Evolutionary conservation across 2,329 filamentous ascomycete genomes (phyloP), one percentile per base, ranked within the genome.

Genomic region (Xylariaceae sp.): DNA sequence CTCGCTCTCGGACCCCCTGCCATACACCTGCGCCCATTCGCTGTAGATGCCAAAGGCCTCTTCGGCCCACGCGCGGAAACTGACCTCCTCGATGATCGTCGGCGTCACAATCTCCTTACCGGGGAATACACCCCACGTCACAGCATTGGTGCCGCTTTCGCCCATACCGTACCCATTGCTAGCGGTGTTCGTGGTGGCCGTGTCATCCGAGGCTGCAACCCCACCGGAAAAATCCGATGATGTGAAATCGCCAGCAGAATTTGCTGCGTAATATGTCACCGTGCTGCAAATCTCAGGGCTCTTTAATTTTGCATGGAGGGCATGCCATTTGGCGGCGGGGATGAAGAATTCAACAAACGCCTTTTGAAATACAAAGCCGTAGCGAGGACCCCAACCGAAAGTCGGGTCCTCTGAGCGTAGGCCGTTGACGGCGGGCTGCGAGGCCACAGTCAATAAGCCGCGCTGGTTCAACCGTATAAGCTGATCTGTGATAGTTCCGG

Each of bases 301-400:
- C 50, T 72, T 68, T 44, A 97, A 80, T 55, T 83, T 80, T 3
- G 78, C 76, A 60, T 81, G 80, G 34, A 99, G 78, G 1, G 70
- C 69, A 12, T 74, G 71, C 85, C 91, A 97, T 69, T 92, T 88
- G 0, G 79, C 71, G 0, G 78, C 74, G 0, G 91, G 85, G 55
- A 95, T 75, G 77, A 99, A 99, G 74, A 97, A 90, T 71, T 99
- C 94, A 50, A 99, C 91, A 71, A 99, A 99, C 0, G 92, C 88
- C 73, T 97, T 99, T 68, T 99, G 94, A 76, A 96, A 99, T 47
- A 97, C 91, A 70, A 95, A 97, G 19, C 94, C 94, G 65, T 91
- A 86, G 48, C 81, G 82, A 0, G 94, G 94, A 1, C 94, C 94
- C 94, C 94, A 99, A 60, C 94, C 94, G 65, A 95, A 96, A 26